Evolutionary conservation across 176 grass and related monocot species (phyloP).

Genomic region (Rhynchospora breviuscula): DNA sequence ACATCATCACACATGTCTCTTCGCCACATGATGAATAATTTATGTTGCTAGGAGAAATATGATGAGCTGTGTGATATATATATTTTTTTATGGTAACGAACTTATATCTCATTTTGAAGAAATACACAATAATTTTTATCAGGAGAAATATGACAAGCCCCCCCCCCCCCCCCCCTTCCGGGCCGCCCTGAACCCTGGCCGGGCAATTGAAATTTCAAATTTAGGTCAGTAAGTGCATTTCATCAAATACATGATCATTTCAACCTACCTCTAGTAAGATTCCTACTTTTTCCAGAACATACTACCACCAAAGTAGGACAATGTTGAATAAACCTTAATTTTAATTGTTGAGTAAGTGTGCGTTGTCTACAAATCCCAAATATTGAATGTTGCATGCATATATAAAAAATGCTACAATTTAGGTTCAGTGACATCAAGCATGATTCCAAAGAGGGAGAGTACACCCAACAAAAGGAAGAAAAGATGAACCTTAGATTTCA

Average conservation of each 20-base stretch:
- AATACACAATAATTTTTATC: neutral
- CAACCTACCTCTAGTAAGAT: neutral
- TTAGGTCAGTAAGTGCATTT: neutral
- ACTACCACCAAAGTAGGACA: neutral
- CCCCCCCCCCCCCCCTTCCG: no score
- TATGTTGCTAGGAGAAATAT: neutral
- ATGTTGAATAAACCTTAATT: neutral
- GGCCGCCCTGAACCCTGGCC: no score
- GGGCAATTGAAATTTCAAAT: neutral
- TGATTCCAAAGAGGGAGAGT: no score
- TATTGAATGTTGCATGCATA: neutral
- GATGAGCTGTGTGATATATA: neutral
- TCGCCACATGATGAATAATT: neutral
- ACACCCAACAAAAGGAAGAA: neutral
- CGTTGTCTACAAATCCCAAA: neutral
- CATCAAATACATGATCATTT: neutral
- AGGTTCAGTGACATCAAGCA: no score
- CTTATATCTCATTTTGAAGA: neutral
- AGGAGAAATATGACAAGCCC: no score
- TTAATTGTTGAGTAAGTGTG: neutral
- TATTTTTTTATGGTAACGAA: neutral
- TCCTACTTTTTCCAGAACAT: neutral
- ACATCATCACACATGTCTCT: neutral
- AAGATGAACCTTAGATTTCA: constrained; percentile 64
- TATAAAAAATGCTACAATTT: neutral